Base-by-base conservation (phyloP, 2,329 filamentous ascomycete genomes). In the Penicillium paneum region DNA sequence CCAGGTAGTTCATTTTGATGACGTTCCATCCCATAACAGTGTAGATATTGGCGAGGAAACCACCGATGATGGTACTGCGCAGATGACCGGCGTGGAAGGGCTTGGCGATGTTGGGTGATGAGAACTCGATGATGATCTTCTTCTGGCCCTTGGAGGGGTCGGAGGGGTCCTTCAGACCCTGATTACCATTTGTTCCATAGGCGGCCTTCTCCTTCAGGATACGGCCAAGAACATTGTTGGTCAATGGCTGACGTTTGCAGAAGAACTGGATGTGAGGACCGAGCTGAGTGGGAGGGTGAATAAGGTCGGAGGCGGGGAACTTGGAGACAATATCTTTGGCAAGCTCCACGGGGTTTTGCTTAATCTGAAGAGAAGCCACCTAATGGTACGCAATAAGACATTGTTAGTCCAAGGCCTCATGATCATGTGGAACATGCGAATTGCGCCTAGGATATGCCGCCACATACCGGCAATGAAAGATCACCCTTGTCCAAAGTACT, bases 51-150 rank as follows among this genome's bases (percentile, higher is more conserved):
- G 82, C 76, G 28, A 87, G 72, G 71, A 86, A 87, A 53, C 83
- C 84, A 59, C 84, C 84, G 53, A 87, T 86, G 66, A 87, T 86
- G 43, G 84, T 87, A 71, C 82, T 85, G 64, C 84, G 78, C 68
- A 87, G 71, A 70, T 87, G 84, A 46, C 83, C 84, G 8, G 83
- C 83, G 64, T 86, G 83, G 73, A 87, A 87, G 29, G 83, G 82
- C 69, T 86, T 87, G 32, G 84, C 84, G 48, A 87, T 86, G 67
- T 87, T 87, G 43, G 84, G 84, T 36, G 82, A 85, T 3, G 83
- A 85, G 72, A 87, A 87, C 67, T 87, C 84, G 54, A 87, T 78
- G 48, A 87, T 80, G 57, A 86, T 67, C 69, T 79, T 82, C 74
- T 85, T 84, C 62, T 74, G 74, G 49, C 81, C 81, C 62, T 81